phyloP scores from a whole-genome alignment of 306 rosid species.

The Cicer arietinum region DNA sequence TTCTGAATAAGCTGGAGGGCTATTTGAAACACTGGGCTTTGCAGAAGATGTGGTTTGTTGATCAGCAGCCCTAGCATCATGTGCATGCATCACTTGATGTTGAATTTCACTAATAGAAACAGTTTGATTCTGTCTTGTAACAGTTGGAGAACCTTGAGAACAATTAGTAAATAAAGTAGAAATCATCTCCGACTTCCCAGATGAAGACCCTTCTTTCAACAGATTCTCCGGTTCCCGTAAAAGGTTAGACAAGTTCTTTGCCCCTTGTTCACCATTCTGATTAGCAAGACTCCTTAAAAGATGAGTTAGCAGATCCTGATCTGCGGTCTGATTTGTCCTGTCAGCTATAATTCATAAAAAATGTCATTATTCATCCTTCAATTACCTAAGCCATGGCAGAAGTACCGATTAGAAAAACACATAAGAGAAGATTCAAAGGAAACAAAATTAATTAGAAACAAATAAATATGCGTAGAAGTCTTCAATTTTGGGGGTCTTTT shows the following conservation, averaged over 20 bases:
- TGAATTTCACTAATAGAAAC: constrained; percentile 53
- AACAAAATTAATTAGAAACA: constrained; percentile 14
- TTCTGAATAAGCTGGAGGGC: constrained; percentile 75
- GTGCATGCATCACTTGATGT: constrained; percentile 51
- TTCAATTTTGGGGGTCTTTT: not conserved
- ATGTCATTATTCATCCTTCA: constrained; percentile 38
- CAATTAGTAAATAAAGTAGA: constrained; percentile 61
- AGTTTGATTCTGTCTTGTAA: constrained; percentile 49
- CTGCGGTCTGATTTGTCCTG: constrained; percentile 71
- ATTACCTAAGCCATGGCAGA: constrained; percentile 22
- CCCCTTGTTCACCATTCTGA: constrained; percentile 62
- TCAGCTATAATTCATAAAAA: constrained; percentile 59
- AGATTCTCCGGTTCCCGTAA: constrained; percentile 63
- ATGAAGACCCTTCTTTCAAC: constrained; percentile 54
- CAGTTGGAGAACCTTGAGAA: constrained; percentile 62
- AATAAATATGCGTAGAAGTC: not conserved
- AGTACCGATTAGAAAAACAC: constrained; percentile 35
- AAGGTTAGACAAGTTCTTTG: constrained; percentile 59
- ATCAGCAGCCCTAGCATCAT: constrained; percentile 54
- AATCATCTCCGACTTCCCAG: constrained; percentile 60
- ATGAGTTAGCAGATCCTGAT: constrained; percentile 81
- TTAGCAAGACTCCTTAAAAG: constrained; percentile 70
- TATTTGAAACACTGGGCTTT: constrained; percentile 59
- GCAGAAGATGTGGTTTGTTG: constrained; percentile 52
- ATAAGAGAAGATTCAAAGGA: constrained; percentile 5